Evolutionary conservation across 1,139 yeast species (phyloP).

Genomic region (Hanseniaspora sp.): DNA sequence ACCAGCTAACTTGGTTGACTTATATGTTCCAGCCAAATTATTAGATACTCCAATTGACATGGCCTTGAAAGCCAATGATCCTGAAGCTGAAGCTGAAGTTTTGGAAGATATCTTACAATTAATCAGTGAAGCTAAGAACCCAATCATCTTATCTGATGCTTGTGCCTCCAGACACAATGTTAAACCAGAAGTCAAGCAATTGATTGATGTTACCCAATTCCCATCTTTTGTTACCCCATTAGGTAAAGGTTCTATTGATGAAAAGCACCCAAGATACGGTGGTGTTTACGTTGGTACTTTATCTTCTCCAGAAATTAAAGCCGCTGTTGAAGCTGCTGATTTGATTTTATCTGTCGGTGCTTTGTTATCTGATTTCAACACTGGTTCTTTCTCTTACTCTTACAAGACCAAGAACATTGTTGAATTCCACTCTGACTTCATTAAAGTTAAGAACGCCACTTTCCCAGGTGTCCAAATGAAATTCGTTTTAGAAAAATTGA

Average conservation of each 20-base stretch:
- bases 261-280: slow-evolving; percentile 62
- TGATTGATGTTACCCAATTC: slow-evolving; percentile 62
- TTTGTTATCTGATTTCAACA: slow-evolving; percentile 74
- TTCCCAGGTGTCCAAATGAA: slow-evolving; percentile 76
- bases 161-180: slow-evolving; percentile 74
- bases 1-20: slow-evolving; percentile 72
- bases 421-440: slow-evolving; percentile 83
- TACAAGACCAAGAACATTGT: slow-evolving; percentile 69
- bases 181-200: slow-evolving; percentile 46
- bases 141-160: slow-evolving; percentile 73
- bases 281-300: slow-evolving; percentile 81
- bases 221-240: slow-evolving; percentile 81
- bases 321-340: slow-evolving; percentile 67
- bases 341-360: slow-evolving; percentile 75
- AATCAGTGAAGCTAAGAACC: slow-evolving; percentile 50
- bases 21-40: slow-evolving; percentile 43
- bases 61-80: slow-evolving; percentile 49
- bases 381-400: slow-evolving; percentile 77
- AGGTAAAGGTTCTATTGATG: slow-evolving; percentile 79
- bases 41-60: slow-evolving; percentile 58
- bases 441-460: slow-evolving; percentile 62
- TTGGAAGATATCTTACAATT: slow-evolving; percentile 44
- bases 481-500: slow-evolving; percentile 45
- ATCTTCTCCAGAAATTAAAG: slow-evolving; percentile 64
- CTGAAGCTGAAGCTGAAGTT: slow-evolving; percentile 66